Percentiles rank a stretch among this genome's conserved stretches.
phyloP scores from a whole-genome alignment of 2,329 filamentous ascomycete genomes.

The Colletotrichum godetiae region DNA sequence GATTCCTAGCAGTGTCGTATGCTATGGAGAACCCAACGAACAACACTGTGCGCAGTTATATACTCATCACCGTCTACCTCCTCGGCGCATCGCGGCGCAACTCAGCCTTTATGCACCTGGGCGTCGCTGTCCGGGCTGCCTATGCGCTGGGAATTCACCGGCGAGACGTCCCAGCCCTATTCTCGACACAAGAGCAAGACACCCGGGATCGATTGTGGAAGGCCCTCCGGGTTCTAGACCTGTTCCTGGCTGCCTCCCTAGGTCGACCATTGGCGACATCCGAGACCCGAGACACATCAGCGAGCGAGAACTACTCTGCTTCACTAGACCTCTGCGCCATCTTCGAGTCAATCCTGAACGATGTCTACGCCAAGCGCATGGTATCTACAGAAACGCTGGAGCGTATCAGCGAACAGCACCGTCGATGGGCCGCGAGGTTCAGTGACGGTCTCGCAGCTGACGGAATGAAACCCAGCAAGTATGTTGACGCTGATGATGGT shows the following conservation, averaged over 20 bases:
- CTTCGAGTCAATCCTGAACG: slow-evolving; percentile 48
- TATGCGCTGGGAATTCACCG: slow-evolving; percentile 47
- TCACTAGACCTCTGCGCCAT: slow-evolving; percentile 48
- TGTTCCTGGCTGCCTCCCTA: slow-evolving; percentile 47
- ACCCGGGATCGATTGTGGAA: slow-evolving; percentile 47
- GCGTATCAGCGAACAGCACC: slow-evolving; percentile 42
- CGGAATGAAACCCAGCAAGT: slow-evolving; percentile 31
- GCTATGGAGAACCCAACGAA: slow-evolving; percentile 50
- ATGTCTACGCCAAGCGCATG: slow-evolving; percentile 48
- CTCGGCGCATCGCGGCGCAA: slow-evolving; percentile 48
- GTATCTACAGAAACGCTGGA: slow-evolving; percentile 41
- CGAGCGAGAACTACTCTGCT: slow-evolving; percentile 40
- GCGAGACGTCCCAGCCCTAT: slow-evolving; percentile 42
- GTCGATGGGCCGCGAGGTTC: slow-evolving; percentile 40
- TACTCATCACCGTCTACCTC: slow-evolving; percentile 51
- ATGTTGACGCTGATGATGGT: slow-evolving; percentile 33
- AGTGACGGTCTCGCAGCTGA: slow-evolving; percentile 36
- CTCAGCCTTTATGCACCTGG: slow-evolving; percentile 51
- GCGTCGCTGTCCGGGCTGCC: slow-evolving; percentile 50
- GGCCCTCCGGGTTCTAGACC: slow-evolving; percentile 45
- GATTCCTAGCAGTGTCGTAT: slow-evolving; percentile 45
- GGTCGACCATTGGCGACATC: slow-evolving; percentile 47
- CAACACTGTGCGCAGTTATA: slow-evolving; percentile 45
- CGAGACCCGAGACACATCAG: slow-evolving; percentile 40
- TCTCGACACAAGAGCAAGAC: slow-evolving; percentile 40